Evolutionary conservation across 768 basidiomycete species (phyloP).

Genomic region (Rhizopogon vinicolor): DNA sequence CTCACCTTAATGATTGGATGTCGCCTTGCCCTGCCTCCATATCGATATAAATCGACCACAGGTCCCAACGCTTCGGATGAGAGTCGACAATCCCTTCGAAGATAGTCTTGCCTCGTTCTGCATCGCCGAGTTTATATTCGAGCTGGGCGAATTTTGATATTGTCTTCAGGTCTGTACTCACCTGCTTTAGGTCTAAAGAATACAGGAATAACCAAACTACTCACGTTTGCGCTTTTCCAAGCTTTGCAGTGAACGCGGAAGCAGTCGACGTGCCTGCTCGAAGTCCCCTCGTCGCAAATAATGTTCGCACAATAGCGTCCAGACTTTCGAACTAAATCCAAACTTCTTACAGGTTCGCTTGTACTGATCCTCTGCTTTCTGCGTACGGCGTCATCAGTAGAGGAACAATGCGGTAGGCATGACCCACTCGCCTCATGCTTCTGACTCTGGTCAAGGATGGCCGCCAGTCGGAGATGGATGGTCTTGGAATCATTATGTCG

Average conservation of each 20-base stretch:
- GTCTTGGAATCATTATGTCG: constrained; percentile 92
- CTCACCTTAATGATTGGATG: constrained; percentile 73
- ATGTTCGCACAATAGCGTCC: constrained; percentile 85
- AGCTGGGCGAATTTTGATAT: constrained; percentile 93
- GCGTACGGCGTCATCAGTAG: constrained; percentile 4
- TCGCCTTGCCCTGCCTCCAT: constrained; percentile 84
- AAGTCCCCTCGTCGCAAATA: constrained; percentile 68
- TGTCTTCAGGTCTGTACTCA: constrained; percentile 78
- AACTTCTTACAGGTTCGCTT: constrained; percentile 92
- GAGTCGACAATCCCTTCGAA: constrained; percentile 97
- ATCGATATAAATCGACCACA: constrained; percentile 97
- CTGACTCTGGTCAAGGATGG: constrained; percentile 79
- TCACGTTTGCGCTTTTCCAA: constrained; percentile 91
- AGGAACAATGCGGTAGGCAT: background rate
- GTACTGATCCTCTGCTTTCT: constrained; percentile 94
- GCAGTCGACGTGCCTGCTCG: constrained; percentile 79
- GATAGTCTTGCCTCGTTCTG: constrained; percentile 92
- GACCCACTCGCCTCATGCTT: constrained; percentile 63
- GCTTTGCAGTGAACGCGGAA: constrained; percentile 85
- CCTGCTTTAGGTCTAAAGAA: background rate
- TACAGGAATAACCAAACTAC: constrained; percentile 24
- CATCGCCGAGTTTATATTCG: constrained; percentile 91
- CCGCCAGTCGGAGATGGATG: constrained; percentile 77
- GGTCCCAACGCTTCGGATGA: constrained; percentile 90
- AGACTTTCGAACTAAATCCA: constrained; percentile 87